Conservation (phyloP, 2,329 filamentous ascomycete genomes). For the Dothidotthia symphoricarpi region DNA sequence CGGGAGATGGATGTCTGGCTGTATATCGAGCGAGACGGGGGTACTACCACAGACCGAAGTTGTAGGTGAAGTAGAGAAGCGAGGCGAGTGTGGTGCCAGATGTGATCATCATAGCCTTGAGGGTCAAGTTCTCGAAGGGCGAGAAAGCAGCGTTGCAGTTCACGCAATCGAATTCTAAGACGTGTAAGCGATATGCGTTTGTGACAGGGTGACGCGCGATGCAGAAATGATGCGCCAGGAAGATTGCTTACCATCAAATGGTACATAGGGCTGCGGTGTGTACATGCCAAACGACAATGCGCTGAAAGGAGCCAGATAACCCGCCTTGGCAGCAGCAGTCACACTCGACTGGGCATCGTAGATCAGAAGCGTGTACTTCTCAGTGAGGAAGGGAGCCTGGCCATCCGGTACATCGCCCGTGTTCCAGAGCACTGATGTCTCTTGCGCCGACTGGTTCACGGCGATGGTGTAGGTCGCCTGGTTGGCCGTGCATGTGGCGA, state of each 20-base stretch:
- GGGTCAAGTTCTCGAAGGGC: conserved; percentile 53
- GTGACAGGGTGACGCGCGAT: background rate
- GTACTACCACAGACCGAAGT: conserved; percentile 44
- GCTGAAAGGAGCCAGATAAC: conserved; percentile 54
- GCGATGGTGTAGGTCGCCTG: conserved; percentile 61
- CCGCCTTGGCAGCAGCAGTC: conserved; percentile 53
- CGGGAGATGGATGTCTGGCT: conserved; percentile 2
- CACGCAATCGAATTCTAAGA: conserved; percentile 54
- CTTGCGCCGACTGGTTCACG: conserved; percentile 55
- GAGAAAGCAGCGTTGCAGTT: conserved; percentile 57
- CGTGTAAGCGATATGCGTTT: conserved; percentile 8
- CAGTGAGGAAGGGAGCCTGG: conserved; percentile 52
- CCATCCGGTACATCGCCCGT: conserved; percentile 43
- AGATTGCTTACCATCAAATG: conserved; percentile 52
- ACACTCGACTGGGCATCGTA: conserved; percentile 58
- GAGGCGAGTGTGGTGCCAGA: conserved; percentile 56
- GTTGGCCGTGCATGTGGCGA: conserved; percentile 61
- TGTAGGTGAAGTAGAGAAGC: conserved; percentile 54
- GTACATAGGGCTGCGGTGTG: conserved; percentile 51
- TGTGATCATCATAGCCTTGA: conserved; percentile 58
- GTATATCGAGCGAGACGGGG: conserved; percentile 2
- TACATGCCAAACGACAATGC: conserved; percentile 65
- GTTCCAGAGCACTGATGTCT: conserved; percentile 60
- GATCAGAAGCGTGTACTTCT: conserved; percentile 63
- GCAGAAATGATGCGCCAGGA: no score